Evolutionary conservation across 2,329 filamentous ascomycete genomes (phyloP).

Genomic region (Exutisphaerella laricina): DNA sequence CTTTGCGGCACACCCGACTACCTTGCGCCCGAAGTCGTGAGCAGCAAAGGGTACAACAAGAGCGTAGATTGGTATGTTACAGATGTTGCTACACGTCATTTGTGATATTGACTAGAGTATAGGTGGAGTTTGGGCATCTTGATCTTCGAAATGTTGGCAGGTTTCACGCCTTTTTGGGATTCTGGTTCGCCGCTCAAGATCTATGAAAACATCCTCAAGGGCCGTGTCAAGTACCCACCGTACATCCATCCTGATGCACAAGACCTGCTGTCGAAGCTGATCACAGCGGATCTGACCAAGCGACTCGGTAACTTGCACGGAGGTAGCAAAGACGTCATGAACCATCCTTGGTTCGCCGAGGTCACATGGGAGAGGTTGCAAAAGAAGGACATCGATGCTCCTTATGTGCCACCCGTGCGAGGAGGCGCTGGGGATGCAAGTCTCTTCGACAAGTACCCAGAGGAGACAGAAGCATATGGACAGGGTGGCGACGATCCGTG

Average conservation of each 20-base stretch:
- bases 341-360: conserved; percentile 92
- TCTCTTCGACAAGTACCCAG: conserved; percentile 96
- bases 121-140: conserved; percentile 99
- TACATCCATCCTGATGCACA: conserved; percentile 95
- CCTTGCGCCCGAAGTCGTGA: conserved; percentile 95
- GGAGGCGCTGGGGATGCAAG: conserved; percentile 91
- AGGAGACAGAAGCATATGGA: conserved; percentile 92
- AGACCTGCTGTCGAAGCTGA: conserved; percentile 84
- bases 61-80: conserved; percentile 86
- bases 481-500: conserved; percentile 75
- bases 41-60: conserved; percentile 99
- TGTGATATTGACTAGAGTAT: neutral
- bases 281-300: conserved; percentile 92
- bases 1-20: conserved; percentile 97
- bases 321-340: conserved; percentile 87
- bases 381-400: conserved; percentile 95
- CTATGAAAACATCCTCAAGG: conserved; percentile 97
- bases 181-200: conserved; percentile 97
- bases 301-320: conserved; percentile 89
- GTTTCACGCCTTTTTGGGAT: conserved; percentile 99
- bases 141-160: conserved; percentile 99
- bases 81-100: neutral
- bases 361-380: conserved; percentile 95
- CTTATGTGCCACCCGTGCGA: conserved; percentile 92
- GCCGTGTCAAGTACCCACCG: conserved; percentile 90